Base-by-base conservation (phyloP, 768 basidiomycete species). In the Multifurca ochricompacta region DNA sequence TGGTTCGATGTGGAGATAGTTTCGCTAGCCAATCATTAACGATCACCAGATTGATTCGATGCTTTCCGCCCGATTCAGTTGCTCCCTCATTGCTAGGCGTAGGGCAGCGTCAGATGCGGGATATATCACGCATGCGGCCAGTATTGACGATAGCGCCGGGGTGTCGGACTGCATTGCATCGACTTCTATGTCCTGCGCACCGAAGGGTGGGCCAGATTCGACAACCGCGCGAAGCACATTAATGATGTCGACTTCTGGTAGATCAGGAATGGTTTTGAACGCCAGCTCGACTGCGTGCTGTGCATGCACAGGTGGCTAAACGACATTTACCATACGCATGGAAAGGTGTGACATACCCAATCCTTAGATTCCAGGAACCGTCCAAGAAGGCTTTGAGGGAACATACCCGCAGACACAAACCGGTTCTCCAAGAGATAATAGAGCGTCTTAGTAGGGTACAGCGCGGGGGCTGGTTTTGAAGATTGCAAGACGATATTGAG, bases 201-300 rank as follows among this genome's bases (percentile, higher is more conserved):
- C 58, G 10, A 53, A 25, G 21, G 36, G 28, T 21, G 44, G 55
- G 16, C 27, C 7, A 9, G 35, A 48, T 23, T 43, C 18, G 13
- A 77, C 65, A 18, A 83, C 72, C 13, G 65, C 60, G 41, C 70
- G 71, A 3, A 88, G 71, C 3, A 74, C 69, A 28, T 76, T 72
- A 21, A 87, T 72, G 35, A 90, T 65, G 57, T 87, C 83, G 14
- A 70, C 62, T 65, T 91, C 87, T 2, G 82, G 70, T 53, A 91
- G 61, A 64, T 91, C 88, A 6, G 71, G 63, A 18, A 90, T 80
- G 2, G 64, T 69, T 3, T 69, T 66, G 44, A 89, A 67, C 30
- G 84, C 76, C 11, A 80, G 60, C 54, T 75, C 64, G 39, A 87
- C 71, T 4, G 67, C 60, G 39, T 58, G 56, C 70, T 72, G 28